Conservation (phyloP, 768 basidiomycete genomes). For the Infundibulicybe gibba region DNA sequence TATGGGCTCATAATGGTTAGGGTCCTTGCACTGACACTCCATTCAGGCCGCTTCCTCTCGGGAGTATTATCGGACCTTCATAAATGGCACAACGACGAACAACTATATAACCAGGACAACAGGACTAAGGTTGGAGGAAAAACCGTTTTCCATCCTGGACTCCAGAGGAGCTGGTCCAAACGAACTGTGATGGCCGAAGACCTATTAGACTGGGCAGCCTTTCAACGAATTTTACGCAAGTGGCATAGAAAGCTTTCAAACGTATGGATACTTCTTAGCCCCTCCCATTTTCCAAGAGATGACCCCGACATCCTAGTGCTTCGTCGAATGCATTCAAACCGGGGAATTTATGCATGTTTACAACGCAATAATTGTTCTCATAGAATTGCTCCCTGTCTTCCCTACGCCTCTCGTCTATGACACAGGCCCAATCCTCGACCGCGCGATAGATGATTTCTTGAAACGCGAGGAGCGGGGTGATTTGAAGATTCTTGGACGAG, state of each 20-base stretch:
- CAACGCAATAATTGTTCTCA: constrained; percentile 91
- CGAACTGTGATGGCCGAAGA: constrained; percentile 45
- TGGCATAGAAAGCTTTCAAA: constrained; percentile 78
- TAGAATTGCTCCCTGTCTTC: constrained; percentile 88
- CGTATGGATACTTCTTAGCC: constrained; percentile 32
- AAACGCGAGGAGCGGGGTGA: constrained; percentile 81
- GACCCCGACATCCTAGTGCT: constrained; percentile 43
- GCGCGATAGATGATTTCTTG: constrained; percentile 61
- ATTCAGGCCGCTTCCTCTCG: constrained; percentile 78
- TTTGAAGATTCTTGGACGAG: constrained; percentile 73
- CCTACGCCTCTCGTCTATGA: constrained; percentile 63
- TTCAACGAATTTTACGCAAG: constrained; percentile 71
- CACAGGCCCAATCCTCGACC: constrained; percentile 52
- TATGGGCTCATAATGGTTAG: constrained; percentile 22
- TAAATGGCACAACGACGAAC: constrained; percentile 78
- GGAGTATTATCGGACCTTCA: constrained; percentile 75
- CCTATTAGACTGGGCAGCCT: constrained; percentile 65
- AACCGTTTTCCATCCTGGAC: constrained; percentile 61
- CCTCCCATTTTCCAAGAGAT: background rate
- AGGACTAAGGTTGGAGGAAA: constrained; percentile 62
- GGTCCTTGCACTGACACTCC: constrained; percentile 1
- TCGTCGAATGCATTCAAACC: constrained; percentile 78
- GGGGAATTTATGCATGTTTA: constrained; percentile 97
- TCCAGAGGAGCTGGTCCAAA: constrained; percentile 48
- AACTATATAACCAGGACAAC: constrained; percentile 68